phyloP scores from a whole-genome alignment of 192 early-diverging fungal species.

The Cetraspora pellucida region DNA sequence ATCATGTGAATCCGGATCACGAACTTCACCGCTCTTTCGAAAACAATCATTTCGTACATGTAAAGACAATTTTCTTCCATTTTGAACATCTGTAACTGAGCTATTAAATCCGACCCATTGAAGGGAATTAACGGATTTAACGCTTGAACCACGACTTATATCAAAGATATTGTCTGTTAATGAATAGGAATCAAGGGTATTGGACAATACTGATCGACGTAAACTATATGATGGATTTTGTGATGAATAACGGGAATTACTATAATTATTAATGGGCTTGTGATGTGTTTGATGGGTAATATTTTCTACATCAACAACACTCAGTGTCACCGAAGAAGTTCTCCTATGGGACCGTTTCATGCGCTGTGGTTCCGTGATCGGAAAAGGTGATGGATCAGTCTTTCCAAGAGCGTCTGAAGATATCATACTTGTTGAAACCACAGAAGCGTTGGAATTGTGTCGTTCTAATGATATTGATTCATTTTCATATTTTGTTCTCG shows the following conservation, averaged over 20 bases:
- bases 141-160: neutral
- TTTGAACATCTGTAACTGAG: neutral
- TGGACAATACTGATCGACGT: neutral
- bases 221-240: neutral
- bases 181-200: neutral
- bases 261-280: neutral
- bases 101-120: slow-evolving; percentile 19
- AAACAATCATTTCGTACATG: slow-evolving; percentile 17
- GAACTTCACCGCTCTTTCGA: neutral
- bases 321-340: slow-evolving; percentile 26
- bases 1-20: neutral
- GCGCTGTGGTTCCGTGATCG: neutral
- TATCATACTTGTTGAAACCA: neutral
- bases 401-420: neutral
- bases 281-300: neutral
- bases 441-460: neutral
- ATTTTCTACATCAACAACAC: neutral
- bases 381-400: neutral
- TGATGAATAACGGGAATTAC: neutral
- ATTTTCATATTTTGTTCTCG: neutral
- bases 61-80: neutral
- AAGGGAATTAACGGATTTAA: neutral
- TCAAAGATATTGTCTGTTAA: neutral
- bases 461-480: neutral
- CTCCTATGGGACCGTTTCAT: slow-evolving; percentile 24